Evolutionary conservation across 257 asterid species (phyloP).

Genomic region (Cynanchum wilfordii): DNA sequence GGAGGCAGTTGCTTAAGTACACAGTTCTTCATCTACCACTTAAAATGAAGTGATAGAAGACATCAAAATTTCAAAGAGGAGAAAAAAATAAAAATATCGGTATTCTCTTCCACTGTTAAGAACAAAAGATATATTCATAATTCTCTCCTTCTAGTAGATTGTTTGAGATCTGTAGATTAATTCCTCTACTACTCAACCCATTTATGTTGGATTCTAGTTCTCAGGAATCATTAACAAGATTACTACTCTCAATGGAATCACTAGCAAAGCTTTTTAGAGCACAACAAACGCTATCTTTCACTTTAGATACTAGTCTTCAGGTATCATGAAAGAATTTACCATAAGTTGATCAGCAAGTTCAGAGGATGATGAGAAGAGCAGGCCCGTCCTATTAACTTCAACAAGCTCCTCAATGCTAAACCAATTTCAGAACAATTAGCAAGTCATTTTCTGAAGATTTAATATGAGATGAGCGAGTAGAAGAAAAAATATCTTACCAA

Average conservation of each 20-base stretch:
- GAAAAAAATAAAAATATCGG: neutral
- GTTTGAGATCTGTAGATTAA: neutral
- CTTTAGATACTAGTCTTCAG: neutral
- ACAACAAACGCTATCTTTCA: neutral
- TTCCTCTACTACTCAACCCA: neutral
- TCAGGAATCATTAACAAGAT: neutral
- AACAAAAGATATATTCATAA: neutral
- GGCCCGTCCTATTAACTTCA: conserved; percentile 78
- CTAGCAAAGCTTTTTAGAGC: neutral
- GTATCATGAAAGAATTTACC: conserved; percentile 40
- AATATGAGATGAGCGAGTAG: neutral
- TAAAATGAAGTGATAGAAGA: neutral
- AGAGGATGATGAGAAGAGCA: conserved; percentile 84
- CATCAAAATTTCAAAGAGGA: neutral
- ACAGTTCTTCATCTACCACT: neutral
- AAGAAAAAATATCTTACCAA: conserved; percentile 49
- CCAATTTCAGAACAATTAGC: conserved; percentile 19
- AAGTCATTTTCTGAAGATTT: conserved; percentile 1
- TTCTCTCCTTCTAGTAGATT: neutral
- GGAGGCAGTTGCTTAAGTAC: neutral
- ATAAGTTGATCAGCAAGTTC: conserved; percentile 89
- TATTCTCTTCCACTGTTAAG: neutral
- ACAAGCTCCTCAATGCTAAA: conserved; percentile 85
- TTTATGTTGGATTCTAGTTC: neutral
- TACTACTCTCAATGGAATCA: neutral